Conservation (phyloP, 2,329 filamentous ascomycete genomes). For the Pestalotiopsis sp. region DNA sequence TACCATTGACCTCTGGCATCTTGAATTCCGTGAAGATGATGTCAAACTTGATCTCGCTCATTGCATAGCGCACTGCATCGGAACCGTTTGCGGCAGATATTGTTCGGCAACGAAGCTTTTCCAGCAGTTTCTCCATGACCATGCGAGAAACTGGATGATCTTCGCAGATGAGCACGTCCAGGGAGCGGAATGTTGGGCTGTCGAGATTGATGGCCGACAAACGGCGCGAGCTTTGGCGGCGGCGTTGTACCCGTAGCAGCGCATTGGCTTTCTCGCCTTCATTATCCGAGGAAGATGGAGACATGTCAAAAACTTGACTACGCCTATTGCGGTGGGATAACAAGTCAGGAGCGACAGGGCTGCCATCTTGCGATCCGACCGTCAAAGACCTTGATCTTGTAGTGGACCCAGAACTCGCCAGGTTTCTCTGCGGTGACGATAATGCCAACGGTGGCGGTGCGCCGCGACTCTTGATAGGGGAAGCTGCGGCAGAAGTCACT, state of each 20-base stretch:
- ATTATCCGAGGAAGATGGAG: slow-evolving; percentile 95
- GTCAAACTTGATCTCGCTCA: slow-evolving; percentile 98
- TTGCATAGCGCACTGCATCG: slow-evolving; percentile 89
- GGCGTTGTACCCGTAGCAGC: slow-evolving; percentile 86
- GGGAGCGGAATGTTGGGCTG: slow-evolving; percentile 83
- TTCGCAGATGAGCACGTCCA: slow-evolving; percentile 96
- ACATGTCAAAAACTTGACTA: slow-evolving; percentile 95
- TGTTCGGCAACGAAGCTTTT: slow-evolving; percentile 92
- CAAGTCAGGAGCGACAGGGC: slow-evolving; percentile 69
- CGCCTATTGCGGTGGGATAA: slow-evolving; percentile 79
- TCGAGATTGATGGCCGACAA: slow-evolving; percentile 88
- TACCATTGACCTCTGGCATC: slow-evolving; percentile 90
- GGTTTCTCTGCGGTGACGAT: slow-evolving; percentile 66
- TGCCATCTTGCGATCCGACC: slow-evolving; percentile 91
- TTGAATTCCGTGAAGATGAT: slow-evolving; percentile 99
- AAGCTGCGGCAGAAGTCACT: slow-evolving; percentile 54
- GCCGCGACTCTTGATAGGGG: slow-evolving; percentile 60
- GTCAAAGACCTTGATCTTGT: slow-evolving; percentile 84
- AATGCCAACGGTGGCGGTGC: slow-evolving; percentile 50
- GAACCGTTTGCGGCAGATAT: slow-evolving; percentile 89
- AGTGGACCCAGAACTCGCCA: slow-evolving; percentile 63
- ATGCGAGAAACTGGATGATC: slow-evolving; percentile 95
- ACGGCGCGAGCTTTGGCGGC: slow-evolving; percentile 92
- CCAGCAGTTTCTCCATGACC: slow-evolving; percentile 98
- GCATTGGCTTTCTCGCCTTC: slow-evolving; percentile 92